These are phyloP conservation scores for Diplodia seriata DNA, from an alignment of 2,329 filamentous ascomycete species.

Conservation along the genomic window DNA sequence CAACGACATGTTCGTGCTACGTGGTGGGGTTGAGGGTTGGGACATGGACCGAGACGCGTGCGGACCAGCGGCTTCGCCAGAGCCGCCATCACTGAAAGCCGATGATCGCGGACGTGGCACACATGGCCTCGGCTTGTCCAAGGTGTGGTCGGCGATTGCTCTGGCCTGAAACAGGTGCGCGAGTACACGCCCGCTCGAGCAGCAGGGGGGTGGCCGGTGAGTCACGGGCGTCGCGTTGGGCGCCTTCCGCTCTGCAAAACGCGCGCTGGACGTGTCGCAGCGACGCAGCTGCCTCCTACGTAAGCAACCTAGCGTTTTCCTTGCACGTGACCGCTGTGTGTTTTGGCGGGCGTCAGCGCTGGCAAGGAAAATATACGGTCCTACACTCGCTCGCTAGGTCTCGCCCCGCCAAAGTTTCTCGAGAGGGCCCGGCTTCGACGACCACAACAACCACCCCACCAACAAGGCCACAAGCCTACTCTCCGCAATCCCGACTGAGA, in stretches of 20 bases:
- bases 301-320: not conserved
- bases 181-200: slow-evolving; percentile 5
- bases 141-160: slow-evolving; percentile 11
- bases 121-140: not conserved
- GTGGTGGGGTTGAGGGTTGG: not conserved
- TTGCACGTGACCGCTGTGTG: slow-evolving; percentile 2
- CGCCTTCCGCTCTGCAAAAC: slow-evolving; percentile 1
- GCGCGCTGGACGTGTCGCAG: slow-evolving; percentile 23
- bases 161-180: slow-evolving; percentile 13
- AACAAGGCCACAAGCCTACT: slow-evolving; percentile 6
- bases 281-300: not conserved
- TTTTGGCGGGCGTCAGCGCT: not conserved
- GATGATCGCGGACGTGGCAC: not conserved
- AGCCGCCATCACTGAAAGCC: not conserved
- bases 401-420: slow-evolving; percentile 9
- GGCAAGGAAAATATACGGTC: slow-evolving; percentile 3
- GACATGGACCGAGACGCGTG: not conserved
- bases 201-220: not conserved
- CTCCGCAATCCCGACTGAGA: not conserved
- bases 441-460: slow-evolving; percentile 17
- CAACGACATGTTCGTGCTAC: slow-evolving; percentile 7
- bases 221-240: slow-evolving; percentile 12
- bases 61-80: not conserved
- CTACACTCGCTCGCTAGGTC: not conserved
- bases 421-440: slow-evolving; percentile 2